These are phyloP conservation scores for Fusarium sp. DNA, from an alignment of 2,329 filamentous ascomycete genomes.

Conservation along the genomic window DNA sequence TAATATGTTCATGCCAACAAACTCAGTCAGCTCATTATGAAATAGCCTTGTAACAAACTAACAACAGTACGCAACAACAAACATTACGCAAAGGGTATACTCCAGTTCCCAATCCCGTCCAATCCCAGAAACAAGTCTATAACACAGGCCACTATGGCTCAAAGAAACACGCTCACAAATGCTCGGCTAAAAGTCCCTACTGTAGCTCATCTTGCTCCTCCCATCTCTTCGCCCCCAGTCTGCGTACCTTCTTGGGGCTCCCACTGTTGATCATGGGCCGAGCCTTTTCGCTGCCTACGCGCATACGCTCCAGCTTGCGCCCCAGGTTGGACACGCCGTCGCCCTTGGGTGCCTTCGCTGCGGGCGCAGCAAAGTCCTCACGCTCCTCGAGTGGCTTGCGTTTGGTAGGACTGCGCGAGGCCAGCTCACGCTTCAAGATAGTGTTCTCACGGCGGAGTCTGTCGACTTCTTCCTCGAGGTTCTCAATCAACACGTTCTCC, in stretches of 20 bases:
- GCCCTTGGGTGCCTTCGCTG: conserved; percentile 22
- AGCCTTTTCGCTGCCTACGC: conserved; percentile 55
- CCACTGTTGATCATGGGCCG: conserved; percentile 46
- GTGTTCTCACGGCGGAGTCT: conserved; percentile 72
- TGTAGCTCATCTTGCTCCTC: conserved; percentile 56
- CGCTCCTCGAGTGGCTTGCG: conserved; percentile 65
- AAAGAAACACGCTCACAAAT: conserved; percentile 2
- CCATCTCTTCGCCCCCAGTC: conserved; percentile 61
- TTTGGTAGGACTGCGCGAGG: conserved; percentile 71
- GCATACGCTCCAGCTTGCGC: conserved; percentile 62
- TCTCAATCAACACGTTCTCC: conserved; percentile 70
- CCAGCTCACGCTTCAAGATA: conserved; percentile 73
- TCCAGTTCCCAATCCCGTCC: conserved; percentile 26
- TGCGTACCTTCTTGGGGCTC: conserved; percentile 66
- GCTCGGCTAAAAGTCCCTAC: conserved; percentile 32
- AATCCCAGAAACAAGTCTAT: conserved; percentile 31
- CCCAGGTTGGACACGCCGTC: conserved; percentile 54
- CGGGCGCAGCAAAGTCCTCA: conserved; percentile 55
- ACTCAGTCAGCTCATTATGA: too few relatives aligned
- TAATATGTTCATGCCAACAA: too few relatives aligned
- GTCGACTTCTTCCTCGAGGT: conserved; percentile 78
- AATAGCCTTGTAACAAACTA: neutral
- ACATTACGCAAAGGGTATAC: conserved; percentile 44
- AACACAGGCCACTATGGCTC: conserved; percentile 5
- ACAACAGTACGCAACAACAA: conserved; percentile 20